A percentile compares a stretch with the other conserved stretches of the same genome.
Evolutionary conservation across 2,329 filamentous ascomycete species (phyloP).

Genomic region (Ascomycota sp.): DNA sequence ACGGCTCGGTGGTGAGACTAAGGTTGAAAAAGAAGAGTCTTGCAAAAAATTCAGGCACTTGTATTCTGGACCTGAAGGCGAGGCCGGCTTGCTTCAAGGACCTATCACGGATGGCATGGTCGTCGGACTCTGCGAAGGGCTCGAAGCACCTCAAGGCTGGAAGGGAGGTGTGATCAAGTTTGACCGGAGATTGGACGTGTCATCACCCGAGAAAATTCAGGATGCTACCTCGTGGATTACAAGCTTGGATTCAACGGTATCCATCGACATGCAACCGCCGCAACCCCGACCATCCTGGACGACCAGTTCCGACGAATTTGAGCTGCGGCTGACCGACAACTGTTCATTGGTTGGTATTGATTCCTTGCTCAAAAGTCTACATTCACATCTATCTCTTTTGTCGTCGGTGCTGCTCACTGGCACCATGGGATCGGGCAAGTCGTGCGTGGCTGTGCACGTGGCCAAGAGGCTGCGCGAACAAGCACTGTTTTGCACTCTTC

Average conservation of each 20-base stretch:
- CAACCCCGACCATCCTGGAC: constrained; percentile 41
- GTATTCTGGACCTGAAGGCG: constrained; percentile 34
- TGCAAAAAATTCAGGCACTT: constrained; percentile 47
- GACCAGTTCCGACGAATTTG: constrained; percentile 19
- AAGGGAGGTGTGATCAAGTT: constrained; percentile 69
- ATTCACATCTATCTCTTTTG: constrained; percentile 56
- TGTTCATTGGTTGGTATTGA: constrained; percentile 69
- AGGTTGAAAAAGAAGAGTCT: constrained; percentile 58
- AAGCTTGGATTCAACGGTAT: constrained; percentile 50
- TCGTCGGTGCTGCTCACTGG: constrained; percentile 82
- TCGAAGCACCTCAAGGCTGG: constrained; percentile 40
- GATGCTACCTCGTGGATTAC: constrained; percentile 45
- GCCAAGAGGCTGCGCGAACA: constrained; percentile 51
- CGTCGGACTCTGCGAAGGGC: constrained; percentile 33
- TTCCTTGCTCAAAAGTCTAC: constrained; percentile 44
- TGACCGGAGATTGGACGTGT: constrained; percentile 22
- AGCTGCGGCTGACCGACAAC: constrained; percentile 31
- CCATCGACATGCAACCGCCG: constrained; percentile 54
- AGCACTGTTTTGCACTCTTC: constrained; percentile 58
- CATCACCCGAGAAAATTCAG: constrained; percentile 19
- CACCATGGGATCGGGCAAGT: constrained; percentile 76
- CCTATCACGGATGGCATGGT: constrained; percentile 79
- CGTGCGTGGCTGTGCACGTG: constrained; percentile 52
- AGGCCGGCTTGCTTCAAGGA: constrained; percentile 49
- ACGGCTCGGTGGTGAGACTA: constrained; percentile 72